phyloP scores from a whole-genome alignment of 2,329 filamentous ascomycete species.

The Calonectria multiphialidica region DNA sequence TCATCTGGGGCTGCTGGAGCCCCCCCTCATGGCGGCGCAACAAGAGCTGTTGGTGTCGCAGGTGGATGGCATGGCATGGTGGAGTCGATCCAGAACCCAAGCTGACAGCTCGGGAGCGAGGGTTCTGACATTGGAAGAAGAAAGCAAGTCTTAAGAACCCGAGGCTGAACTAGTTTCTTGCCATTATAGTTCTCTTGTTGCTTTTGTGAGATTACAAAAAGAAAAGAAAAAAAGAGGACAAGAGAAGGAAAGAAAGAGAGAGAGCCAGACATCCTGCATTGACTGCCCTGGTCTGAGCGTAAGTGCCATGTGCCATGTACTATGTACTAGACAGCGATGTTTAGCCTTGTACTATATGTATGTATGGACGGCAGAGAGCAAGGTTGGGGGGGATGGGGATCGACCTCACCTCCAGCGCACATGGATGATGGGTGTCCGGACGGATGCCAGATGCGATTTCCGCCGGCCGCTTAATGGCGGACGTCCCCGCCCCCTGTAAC shows the following conservation, averaged over 20 bases:
- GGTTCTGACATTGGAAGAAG: neutral
- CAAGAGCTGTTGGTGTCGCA: neutral
- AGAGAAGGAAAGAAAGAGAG: neutral
- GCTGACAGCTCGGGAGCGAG: neutral
- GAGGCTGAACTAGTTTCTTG: neutral
- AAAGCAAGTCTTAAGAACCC: neutral
- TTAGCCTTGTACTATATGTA: neutral
- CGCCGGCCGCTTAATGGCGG: constrained; percentile 4
- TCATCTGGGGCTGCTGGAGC: neutral
- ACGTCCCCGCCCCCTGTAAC: constrained; percentile 4
- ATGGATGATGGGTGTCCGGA: constrained; percentile 3
- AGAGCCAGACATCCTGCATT: neutral
- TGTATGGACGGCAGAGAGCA: neutral
- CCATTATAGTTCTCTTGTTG: constrained; percentile 6
- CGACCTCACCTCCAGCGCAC: neutral
- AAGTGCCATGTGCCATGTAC: neutral
- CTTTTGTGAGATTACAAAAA: neutral
- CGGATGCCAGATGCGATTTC: constrained; percentile 7
- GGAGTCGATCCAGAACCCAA: constrained; percentile 1
- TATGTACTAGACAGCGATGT: too few species aligned
- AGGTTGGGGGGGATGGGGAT: neutral
- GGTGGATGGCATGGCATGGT: neutral
- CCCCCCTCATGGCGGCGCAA: neutral
- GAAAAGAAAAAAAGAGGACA: neutral
- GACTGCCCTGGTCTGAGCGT: neutral